Evolutionary conservation across 257 asterid species (phyloP).

Genomic region (Ilex aquifolium): DNA sequence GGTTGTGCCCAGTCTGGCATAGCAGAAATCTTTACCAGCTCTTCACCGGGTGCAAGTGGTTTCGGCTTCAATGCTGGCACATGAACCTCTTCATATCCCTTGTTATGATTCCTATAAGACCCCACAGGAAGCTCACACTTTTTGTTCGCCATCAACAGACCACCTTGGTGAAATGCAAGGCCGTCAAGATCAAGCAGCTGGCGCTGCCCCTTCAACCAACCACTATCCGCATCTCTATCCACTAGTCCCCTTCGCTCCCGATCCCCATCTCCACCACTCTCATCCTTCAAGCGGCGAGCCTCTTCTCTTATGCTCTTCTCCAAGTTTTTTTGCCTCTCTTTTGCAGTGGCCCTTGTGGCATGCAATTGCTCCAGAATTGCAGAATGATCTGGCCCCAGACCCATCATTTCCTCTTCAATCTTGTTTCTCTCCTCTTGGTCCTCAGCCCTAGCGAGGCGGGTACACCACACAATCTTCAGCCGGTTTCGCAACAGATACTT

Average conservation of each 20-base stretch:
- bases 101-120: conserved; percentile 45
- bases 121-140: conserved; percentile 57
- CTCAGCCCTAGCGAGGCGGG: conserved; percentile 55
- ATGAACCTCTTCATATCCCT: conserved; percentile 60
- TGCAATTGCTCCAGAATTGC: conserved; percentile 57
- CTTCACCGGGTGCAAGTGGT: conserved; percentile 37
- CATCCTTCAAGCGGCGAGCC: conserved; percentile 54
- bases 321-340: conserved; percentile 52
- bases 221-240: conserved; percentile 55
- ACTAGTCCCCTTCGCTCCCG: conserved; percentile 24
- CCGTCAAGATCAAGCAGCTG: conserved; percentile 48
- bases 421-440: conserved; percentile 50
- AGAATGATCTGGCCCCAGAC: conserved; percentile 35
- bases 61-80: conserved; percentile 56
- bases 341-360: conserved; percentile 58
- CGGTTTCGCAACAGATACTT: conserved; percentile 41
- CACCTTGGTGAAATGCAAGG: conserved; percentile 56
- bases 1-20: conserved; percentile 58
- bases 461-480: conserved; percentile 55
- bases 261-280: conserved; percentile 42
- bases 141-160: conserved; percentile 49
- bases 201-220: conserved; percentile 54
- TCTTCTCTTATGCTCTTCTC: conserved; percentile 59
- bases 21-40: conserved; percentile 41
- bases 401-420: conserved; percentile 54